These are phyloP conservation scores for Novymonas esmeraldas DNA, from an alignment of 208 protist genomes.

Conservation along the genomic window DNA sequence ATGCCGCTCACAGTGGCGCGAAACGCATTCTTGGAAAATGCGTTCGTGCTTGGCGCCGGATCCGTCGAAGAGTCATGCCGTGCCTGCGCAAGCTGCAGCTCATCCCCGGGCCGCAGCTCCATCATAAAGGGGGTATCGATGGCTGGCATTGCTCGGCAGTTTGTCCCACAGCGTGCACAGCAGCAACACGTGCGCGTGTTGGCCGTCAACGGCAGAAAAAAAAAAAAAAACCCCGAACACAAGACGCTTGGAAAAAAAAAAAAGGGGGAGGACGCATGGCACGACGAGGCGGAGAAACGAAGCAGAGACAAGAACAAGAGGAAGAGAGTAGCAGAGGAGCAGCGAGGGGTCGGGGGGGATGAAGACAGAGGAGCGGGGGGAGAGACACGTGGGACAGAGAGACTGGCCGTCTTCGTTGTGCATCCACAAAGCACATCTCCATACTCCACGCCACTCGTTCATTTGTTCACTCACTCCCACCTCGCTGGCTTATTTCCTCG, in stretches of 20 bases:
- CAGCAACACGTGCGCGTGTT: no score
- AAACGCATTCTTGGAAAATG: constrained; percentile 35
- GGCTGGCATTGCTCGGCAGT: constrained; percentile 47
- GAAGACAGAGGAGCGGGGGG: background rate
- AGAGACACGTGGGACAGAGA: no score
- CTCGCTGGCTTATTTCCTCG: no score
- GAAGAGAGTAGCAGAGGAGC: background rate
- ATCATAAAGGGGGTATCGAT: constrained; percentile 56
- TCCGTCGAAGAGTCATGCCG: background rate
- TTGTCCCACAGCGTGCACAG: background rate
- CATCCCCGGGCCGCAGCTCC: constrained; percentile 44
- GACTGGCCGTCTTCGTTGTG: no score
- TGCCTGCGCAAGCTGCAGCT: constrained; percentile 32
- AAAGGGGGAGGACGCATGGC: no score
- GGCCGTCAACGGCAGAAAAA: no score
- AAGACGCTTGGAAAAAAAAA: no score
- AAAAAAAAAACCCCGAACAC: no score
- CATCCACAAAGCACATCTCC: background rate
- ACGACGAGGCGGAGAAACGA: no score
- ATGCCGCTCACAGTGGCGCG: constrained; percentile 39
- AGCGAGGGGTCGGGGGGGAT: background rate
- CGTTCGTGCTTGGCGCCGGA: constrained; percentile 6
- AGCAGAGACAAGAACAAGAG: no score
- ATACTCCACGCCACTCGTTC: background rate
- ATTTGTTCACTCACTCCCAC: no score